Conservation (phyloP, 1,139 yeast genomes). For the Nakaseomyces delphensis region DNA sequence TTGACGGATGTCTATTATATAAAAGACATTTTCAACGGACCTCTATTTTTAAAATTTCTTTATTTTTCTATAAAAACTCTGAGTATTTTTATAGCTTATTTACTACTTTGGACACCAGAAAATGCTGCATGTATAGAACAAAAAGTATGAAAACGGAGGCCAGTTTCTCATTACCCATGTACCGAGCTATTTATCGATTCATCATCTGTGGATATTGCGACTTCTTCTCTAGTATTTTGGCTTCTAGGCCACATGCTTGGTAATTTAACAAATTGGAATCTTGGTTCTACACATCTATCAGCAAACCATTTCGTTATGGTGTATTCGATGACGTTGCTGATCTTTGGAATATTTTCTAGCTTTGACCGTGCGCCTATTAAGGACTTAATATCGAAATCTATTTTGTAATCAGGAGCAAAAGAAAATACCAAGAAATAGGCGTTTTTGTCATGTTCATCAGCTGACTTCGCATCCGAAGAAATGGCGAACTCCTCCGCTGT, state of each 20-base stretch:
- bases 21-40: background rate
- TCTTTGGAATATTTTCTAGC: constrained; percentile 86
- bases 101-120: background rate
- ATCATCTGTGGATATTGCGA: constrained; percentile 8
- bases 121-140: background rate
- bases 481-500: constrained; percentile 40
- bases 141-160: background rate
- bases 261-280: constrained; percentile 71
- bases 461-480: constrained; percentile 35
- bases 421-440: constrained; percentile 67
- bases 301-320: constrained; percentile 82
- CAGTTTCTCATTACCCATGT: background rate
- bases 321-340: constrained; percentile 74
- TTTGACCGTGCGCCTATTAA: constrained; percentile 88
- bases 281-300: constrained; percentile 88
- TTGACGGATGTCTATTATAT: background rate
- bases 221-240: constrained; percentile 52
- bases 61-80: background rate
- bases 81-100: background rate
- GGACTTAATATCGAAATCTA: constrained; percentile 80
- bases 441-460: constrained; percentile 22
- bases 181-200: constrained; percentile 1
- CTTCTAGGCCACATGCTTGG: constrained; percentile 90
- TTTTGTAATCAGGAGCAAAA: constrained; percentile 79
- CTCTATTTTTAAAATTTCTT: background rate